Base-by-base conservation (phyloP, 192 early-diverging fungal species). In the Dissophora ornata region DNA sequence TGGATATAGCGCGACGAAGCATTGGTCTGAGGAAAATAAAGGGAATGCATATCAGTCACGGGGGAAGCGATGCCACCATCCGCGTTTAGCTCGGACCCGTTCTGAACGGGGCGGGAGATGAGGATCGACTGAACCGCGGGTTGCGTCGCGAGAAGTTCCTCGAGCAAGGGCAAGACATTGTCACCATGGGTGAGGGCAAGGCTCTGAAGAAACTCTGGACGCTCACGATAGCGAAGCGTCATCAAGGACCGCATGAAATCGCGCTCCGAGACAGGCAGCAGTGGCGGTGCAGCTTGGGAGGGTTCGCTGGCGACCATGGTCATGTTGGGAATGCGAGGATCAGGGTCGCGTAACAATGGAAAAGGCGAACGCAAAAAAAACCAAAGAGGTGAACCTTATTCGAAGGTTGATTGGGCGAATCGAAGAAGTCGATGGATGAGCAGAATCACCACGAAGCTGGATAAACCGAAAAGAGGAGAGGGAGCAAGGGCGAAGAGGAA, bases 41-140 rank as follows among this genome's bases (percentile, higher is more conserved):
- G 29, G 16, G 53, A 25, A 4, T 60, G 50, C 16, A 32, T 44
- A 29, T 65, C 73, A 15, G 57, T 25, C 16, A 60, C 58, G 7
- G 73, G 73, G 25, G 29, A 19, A 15, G 73, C 64, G 46, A 67
- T 77, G 24, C 73, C 59, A 15, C 73, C 73, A 24, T 77, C 73
- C 3, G 56, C 64, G 7, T 52, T 41, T 16, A 77, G 45, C 18
- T 67, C 58, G 13, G 57, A 13, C 51, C 67, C 73, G 4, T 62
- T 41, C 28, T 48, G 13, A 8, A 53, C 28, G n/a, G 59, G 59
- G 2, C 55, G 59, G 15, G 44, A 13, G 5, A 77, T 30, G 15
- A 48, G 57, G 47, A 77, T 57, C 0, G 57, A 25, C 3, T 26
- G 22, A 13, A 77, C 19, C 12, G 36, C 16, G 19, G 63, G 58